Percentiles rank a stretch among this genome's conserved stretches.
These are phyloP conservation scores for Aspergillus pseudotamarii DNA, from an alignment of 2,329 filamentous ascomycete species.

Conservation along the genomic window DNA sequence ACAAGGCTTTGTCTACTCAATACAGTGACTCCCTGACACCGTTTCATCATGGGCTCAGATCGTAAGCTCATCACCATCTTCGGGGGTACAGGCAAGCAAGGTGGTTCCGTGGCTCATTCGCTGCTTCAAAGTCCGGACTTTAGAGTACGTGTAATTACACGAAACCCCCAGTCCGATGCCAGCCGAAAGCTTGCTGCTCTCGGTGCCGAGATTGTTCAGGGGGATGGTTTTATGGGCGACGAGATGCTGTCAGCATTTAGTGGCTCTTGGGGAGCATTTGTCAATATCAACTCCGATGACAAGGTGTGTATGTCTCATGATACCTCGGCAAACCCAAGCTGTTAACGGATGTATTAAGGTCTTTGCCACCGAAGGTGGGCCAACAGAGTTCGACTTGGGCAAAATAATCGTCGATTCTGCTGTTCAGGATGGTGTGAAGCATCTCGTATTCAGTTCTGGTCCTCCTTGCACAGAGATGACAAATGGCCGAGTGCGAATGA, in stretches of 20 bases:
- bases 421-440: conserved; percentile 35
- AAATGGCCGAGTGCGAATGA: conserved; percentile 34
- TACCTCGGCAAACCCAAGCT: neutral
- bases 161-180: conserved; percentile 26
- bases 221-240: conserved; percentile 18
- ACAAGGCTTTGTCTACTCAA: neutral
- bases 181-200: conserved; percentile 21
- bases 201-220: conserved; percentile 31
- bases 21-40: neutral
- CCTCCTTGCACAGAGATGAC: conserved; percentile 37
- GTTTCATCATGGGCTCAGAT: neutral
- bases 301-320: conserved; percentile 7
- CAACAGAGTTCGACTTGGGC: conserved; percentile 41
- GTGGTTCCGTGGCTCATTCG: conserved; percentile 31
- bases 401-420: conserved; percentile 39
- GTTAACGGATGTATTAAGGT: neutral
- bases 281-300: conserved; percentile 30
- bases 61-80: conserved; percentile 11
- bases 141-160: conserved; percentile 29
- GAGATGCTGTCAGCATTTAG: conserved; percentile 27
- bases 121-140: conserved; percentile 29
- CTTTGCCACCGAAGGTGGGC: conserved; percentile 14
- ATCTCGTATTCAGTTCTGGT: conserved; percentile 43
- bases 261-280: conserved; percentile 25
- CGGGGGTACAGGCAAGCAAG: conserved; percentile 27